Conservation (phyloP, 768 basidiomycete genomes). For the Strobilomyces echinocephalus region DNA sequence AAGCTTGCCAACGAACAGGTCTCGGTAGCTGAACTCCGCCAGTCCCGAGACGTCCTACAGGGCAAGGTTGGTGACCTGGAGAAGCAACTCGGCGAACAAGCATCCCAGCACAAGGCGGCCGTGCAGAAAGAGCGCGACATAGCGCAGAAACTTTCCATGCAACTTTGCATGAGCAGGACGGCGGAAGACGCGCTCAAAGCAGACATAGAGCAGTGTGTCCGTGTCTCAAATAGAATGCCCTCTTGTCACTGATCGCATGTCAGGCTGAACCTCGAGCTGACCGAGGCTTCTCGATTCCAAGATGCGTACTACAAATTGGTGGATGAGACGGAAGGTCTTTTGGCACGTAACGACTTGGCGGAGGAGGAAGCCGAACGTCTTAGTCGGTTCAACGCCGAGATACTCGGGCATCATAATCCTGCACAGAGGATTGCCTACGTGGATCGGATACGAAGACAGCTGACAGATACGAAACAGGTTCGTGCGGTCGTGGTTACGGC, state of each 20-base stretch:
- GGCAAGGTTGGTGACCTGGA: slow-evolving; percentile 25
- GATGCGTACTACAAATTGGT: slow-evolving; percentile 64
- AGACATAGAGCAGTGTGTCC: slow-evolving; percentile 64
- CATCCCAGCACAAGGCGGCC: slow-evolving; percentile 31
- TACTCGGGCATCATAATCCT: slow-evolving; percentile 79
- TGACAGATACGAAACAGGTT: slow-evolving; percentile 79
- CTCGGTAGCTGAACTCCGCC: slow-evolving; percentile 12
- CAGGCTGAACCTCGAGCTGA: slow-evolving; percentile 48
- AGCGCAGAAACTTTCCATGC: slow-evolving; percentile 43
- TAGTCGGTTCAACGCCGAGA: slow-evolving; percentile 78
- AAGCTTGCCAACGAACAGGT: slow-evolving; percentile 22
- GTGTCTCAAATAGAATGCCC: neutral
- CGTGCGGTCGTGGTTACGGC: slow-evolving; percentile 20
- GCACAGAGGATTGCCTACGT: slow-evolving; percentile 85
- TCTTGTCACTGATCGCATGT: slow-evolving; percentile 1
- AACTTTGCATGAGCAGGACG: slow-evolving; percentile 52
- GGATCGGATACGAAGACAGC: slow-evolving; percentile 74
- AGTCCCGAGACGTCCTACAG: slow-evolving; percentile 22
- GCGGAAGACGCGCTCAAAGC: slow-evolving; percentile 65
- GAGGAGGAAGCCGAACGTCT: slow-evolving; percentile 76
- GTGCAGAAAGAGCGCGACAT: slow-evolving; percentile 46
- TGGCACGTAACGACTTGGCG: slow-evolving; percentile 69
- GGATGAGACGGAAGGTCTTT: slow-evolving; percentile 59
- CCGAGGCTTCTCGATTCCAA: slow-evolving; percentile 60
- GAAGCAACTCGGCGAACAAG: slow-evolving; percentile 29